These are phyloP conservation scores for Mycena sanguinolenta DNA, from an alignment of 768 basidiomycete species.

Conservation along the genomic window DNA sequence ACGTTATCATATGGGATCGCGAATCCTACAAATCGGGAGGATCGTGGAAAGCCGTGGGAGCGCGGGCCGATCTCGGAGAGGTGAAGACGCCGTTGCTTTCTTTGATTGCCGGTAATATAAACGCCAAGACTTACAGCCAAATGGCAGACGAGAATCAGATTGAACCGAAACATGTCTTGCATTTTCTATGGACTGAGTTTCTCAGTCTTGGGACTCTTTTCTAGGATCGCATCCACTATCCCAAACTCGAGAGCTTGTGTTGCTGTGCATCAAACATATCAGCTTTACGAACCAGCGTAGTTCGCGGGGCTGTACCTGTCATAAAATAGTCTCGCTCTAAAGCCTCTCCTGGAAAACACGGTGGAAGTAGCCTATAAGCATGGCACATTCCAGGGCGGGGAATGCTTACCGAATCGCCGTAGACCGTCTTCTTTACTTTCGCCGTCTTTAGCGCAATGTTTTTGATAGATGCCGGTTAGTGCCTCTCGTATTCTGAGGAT, in stretches of 20 bases:
- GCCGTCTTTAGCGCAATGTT: conserved; percentile 79
- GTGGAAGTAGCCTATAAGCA: conserved; percentile 41
- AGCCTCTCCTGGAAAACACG: conserved; percentile 74
- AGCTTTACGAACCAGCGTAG: conserved; percentile 32
- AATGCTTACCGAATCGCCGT: conserved; percentile 79
- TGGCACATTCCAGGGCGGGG: conserved; percentile 22
- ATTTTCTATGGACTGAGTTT: conserved; percentile 35
- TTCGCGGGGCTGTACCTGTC: conserved; percentile 69
- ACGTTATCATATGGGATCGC: not conserved
- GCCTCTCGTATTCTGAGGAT: conserved; percentile 90
- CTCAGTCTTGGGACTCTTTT: conserved; percentile 76
- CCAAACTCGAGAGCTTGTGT: conserved; percentile 93
- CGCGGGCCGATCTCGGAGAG: not conserved
- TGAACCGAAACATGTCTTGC: not conserved
- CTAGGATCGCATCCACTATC: conserved; percentile 92
- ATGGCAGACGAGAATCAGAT: not conserved
- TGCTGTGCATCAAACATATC: conserved; percentile 58
- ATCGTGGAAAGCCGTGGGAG: not conserved
- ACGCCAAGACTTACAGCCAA: conserved; percentile 21
- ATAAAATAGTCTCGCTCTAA: conserved; percentile 97
- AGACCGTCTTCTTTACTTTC: conserved; percentile 77
- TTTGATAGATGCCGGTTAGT: conserved; percentile 90
- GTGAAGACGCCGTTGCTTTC: conserved; percentile 6
- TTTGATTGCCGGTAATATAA: conserved; percentile 21
- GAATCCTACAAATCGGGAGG: conserved; percentile 20